Evolutionary conservation across 345 rosid species (phyloP).

Genomic region (Gossypium bickii): DNA sequence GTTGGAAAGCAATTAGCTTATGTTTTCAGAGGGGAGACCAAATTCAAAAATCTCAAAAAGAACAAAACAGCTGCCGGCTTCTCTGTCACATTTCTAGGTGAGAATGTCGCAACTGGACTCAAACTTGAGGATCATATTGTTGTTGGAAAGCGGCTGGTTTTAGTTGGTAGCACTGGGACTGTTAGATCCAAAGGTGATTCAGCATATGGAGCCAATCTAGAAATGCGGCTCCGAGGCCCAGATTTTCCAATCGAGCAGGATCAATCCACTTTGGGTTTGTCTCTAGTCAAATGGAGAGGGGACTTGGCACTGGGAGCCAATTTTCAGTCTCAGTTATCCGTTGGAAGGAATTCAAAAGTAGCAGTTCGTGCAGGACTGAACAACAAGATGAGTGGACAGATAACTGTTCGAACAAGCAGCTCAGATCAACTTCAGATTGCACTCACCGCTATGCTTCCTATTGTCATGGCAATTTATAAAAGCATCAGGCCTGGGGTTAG

Average conservation of each 20-base stretch:
- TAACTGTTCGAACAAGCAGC: constrained; percentile 73
- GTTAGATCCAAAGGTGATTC: constrained; percentile 74
- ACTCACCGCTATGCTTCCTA: constrained; percentile 64
- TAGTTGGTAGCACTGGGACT: constrained; percentile 85
- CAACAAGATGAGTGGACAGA: constrained; percentile 89
- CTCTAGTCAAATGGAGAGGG: constrained; percentile 90
- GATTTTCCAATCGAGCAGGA: constrained; percentile 94
- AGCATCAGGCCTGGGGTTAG: constrained; percentile 53
- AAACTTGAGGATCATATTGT: constrained; percentile 32
- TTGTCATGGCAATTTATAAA: constrained; percentile 67
- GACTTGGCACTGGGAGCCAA: constrained; percentile 91
- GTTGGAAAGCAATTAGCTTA: constrained; percentile 49
- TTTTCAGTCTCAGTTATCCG: constrained; percentile 76
- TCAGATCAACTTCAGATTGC: constrained; percentile 95
- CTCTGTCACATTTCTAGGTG: background rate
- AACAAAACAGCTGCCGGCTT: constrained; percentile 1
- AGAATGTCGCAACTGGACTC: constrained; percentile 4
- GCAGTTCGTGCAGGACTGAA: constrained; percentile 88
- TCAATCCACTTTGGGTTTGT: constrained; percentile 74
- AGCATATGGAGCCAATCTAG: constrained; percentile 89
- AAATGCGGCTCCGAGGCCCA: constrained; percentile 71
- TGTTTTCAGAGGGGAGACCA: constrained; percentile 1
- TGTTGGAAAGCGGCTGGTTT: constrained; percentile 63
- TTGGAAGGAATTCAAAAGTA: constrained; percentile 70
- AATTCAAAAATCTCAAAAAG: background rate